Evolutionary conservation across 2,329 filamentous ascomycete genomes (phyloP).

Genomic region (Penicillium sp.): DNA sequence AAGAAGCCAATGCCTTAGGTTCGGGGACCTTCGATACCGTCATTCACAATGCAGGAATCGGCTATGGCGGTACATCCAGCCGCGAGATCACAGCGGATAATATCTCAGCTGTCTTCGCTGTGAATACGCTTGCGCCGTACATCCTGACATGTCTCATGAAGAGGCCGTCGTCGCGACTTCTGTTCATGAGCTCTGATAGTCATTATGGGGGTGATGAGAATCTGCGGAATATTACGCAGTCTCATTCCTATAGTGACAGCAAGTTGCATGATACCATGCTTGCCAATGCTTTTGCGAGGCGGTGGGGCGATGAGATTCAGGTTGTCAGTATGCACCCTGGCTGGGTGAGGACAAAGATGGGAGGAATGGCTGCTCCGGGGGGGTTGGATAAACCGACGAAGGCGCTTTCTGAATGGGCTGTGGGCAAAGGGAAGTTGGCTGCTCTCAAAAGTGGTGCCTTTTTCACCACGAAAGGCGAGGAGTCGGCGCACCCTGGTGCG

Average conservation of each 20-base stretch:
- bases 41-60: conserved; percentile 59
- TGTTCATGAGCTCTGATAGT: conserved; percentile 54
- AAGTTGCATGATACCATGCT: conserved; percentile 59
- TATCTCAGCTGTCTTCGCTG: conserved; percentile 52
- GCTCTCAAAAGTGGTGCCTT: conserved; percentile 16
- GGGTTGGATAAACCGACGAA: conserved; percentile 49
- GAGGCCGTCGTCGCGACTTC: conserved; percentile 47
- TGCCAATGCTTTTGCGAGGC: conserved; percentile 53
- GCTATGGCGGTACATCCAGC: conserved; percentile 33
- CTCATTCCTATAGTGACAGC: conserved; percentile 52
- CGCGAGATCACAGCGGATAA: conserved; percentile 46
- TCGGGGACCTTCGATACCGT: conserved; percentile 54
- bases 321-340: conserved; percentile 53
- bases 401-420: conserved; percentile 49
- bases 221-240: conserved; percentile 35
- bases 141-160: conserved; percentile 53
- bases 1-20: conserved; percentile 45
- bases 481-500: conserved; percentile 25
- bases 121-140: conserved; percentile 60
- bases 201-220: conserved; percentile 50
- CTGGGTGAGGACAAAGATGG: conserved; percentile 58
- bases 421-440: conserved; percentile 22
- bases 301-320: conserved; percentile 45
- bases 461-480: conserved; percentile 21
- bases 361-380: conserved; percentile 48